These are phyloP conservation scores for Mycocentrospora acerina DNA, from an alignment of 2,329 filamentous ascomycete species.

Conservation along the genomic window DNA sequence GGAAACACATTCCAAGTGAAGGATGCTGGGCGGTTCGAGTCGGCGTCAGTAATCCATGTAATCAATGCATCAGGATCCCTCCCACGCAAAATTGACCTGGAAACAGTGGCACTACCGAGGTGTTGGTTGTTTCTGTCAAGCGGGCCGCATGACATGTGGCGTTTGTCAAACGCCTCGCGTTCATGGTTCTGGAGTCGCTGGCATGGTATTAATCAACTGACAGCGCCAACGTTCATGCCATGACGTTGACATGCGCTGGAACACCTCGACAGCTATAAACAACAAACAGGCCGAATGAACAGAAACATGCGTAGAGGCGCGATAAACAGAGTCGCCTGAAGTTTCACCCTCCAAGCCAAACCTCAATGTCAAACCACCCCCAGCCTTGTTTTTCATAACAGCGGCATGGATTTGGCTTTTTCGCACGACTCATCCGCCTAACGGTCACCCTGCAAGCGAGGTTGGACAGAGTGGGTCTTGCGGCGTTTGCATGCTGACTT, in stretches of 20 bases:
- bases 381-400: no score
- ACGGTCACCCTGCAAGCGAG: slow-evolving; percentile 9
- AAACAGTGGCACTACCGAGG: slow-evolving; percentile 22
- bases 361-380: no score
- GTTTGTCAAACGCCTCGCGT: slow-evolving; percentile 14
- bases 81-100: slow-evolving; percentile 13
- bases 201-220: slow-evolving; percentile 2
- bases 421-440: slow-evolving; percentile 11
- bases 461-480: slow-evolving; percentile 6
- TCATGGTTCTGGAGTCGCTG: slow-evolving; percentile 1
- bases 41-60: slow-evolving; percentile 11
- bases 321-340: no score
- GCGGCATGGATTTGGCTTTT: no score
- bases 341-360: no score
- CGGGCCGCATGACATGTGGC: slow-evolving; percentile 13
- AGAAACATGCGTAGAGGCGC: no score
- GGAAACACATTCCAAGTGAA: slow-evolving; percentile 4
- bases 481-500: slow-evolving; percentile 5
- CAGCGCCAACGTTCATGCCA: slow-evolving; percentile 6
- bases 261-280: no score
- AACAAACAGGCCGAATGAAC: no score
- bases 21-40: slow-evolving; percentile 9
- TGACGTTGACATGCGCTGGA: not conserved
- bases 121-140: slow-evolving; percentile 22
- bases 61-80: slow-evolving; percentile 20